These are phyloP conservation scores for Suhomyces xylopsoci DNA, from an alignment of 805 yeast genomes.

Conservation along the genomic window DNA sequence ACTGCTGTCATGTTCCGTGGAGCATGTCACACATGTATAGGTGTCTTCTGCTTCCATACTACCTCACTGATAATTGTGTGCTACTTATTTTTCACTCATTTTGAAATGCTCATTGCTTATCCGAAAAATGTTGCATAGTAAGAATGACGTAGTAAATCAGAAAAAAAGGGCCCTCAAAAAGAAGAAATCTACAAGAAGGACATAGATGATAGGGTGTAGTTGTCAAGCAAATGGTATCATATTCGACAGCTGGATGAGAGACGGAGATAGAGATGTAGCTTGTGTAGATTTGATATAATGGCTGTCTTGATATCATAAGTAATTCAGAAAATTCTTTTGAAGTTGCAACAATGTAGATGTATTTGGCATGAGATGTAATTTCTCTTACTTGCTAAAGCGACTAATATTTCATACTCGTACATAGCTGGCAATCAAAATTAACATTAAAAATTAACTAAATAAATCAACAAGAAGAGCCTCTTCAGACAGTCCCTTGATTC, in stretches of 20 bases:
- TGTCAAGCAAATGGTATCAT: background rate
- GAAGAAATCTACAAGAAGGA: background rate
- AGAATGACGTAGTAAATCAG: background rate
- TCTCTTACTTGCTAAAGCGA: no score
- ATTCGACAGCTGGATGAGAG: no score
- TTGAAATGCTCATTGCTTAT: background rate
- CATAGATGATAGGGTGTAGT: background rate
- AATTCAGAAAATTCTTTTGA: no score
- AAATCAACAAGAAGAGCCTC: background rate
- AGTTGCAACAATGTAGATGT: no score
- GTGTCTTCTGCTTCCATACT: background rate
- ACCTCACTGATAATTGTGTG: background rate
- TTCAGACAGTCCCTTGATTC: background rate
- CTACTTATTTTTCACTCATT: background rate
- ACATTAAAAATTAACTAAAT: background rate
- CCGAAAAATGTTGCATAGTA: background rate
- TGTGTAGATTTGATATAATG: no score
- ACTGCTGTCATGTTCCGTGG: slow-evolving; percentile 25
- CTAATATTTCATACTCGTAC: background rate
- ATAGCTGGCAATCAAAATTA: background rate
- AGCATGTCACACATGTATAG: slow-evolving; percentile 49
- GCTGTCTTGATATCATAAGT: no score
- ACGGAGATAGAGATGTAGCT: no score
- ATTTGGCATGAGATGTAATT: no score
- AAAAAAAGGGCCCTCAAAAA: background rate